Conservation (phyloP, 139 green algal genomes). For the Chlorella sp. region DNA sequence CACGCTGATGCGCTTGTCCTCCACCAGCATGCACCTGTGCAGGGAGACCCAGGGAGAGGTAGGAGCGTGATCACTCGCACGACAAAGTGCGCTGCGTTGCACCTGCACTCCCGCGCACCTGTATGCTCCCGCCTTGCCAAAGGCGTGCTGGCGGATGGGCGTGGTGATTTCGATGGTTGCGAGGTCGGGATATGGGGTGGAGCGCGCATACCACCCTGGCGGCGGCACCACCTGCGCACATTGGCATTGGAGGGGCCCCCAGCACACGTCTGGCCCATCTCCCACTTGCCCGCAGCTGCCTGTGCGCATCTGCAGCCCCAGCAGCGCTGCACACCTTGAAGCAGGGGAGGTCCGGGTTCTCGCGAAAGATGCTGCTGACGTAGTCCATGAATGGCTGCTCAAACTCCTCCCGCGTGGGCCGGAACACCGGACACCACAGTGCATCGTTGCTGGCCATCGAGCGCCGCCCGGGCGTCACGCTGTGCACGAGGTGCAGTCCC, state of each 20-base stretch:
- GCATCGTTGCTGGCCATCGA: background rate
- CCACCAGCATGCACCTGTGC: constrained; percentile 40
- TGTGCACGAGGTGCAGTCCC: too few relatives aligned
- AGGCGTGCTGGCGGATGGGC: constrained; percentile 57
- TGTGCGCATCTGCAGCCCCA: background rate
- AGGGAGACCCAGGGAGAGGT: background rate
- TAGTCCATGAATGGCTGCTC: constrained; percentile 47
- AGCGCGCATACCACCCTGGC: constrained; percentile 42
- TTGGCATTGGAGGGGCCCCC: background rate
- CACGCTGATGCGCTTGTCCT: constrained; percentile 45
- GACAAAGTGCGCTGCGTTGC: too few relatives aligned
- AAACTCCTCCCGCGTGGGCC: constrained; percentile 49
- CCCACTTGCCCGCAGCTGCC: background rate
- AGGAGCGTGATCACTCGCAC: too few relatives aligned
- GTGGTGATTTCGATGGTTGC: constrained; percentile 40
- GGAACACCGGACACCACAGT: constrained; percentile 28
- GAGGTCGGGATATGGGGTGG: constrained; percentile 38
- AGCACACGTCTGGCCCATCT: background rate
- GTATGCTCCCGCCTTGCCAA: constrained; percentile 39
- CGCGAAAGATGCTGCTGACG: constrained; percentile 34
- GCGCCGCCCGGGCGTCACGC: too few relatives aligned
- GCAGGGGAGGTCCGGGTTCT: constrained; percentile 52
- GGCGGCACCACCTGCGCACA: constrained; percentile 46
- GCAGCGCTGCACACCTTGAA: constrained; percentile 43
- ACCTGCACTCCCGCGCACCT: constrained; percentile 7